Conservation (phyloP, 2,329 filamentous ascomycete genomes). For the Penicillium sp. region DNA sequence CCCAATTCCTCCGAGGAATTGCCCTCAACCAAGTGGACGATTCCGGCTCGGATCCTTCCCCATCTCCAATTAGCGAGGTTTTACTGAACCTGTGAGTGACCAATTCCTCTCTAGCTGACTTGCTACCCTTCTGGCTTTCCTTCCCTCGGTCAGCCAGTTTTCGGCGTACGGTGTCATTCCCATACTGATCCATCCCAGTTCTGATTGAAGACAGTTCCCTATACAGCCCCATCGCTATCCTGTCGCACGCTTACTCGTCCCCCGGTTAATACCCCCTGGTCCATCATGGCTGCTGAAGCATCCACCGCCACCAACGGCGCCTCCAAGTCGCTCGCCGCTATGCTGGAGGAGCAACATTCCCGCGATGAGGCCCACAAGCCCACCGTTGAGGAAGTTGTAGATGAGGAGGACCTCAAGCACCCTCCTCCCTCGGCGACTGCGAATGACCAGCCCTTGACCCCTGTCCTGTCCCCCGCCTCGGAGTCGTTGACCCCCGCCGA, state of each 20-base stretch:
- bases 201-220: constrained; percentile 27
- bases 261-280: constrained; percentile 14
- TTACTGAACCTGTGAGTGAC: constrained; percentile 18
- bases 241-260: constrained; percentile 11
- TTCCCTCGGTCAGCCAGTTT: not conserved
- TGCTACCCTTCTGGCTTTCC: not conserved
- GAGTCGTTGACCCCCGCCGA: constrained; percentile 35
- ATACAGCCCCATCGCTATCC: constrained; percentile 16
- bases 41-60: constrained; percentile 8
- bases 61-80: constrained; percentile 17
- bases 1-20: constrained; percentile 20
- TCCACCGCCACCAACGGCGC: constrained; percentile 40
- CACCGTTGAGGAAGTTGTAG: constrained; percentile 79
- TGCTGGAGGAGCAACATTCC: constrained; percentile 60
- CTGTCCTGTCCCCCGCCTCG: constrained; percentile 26
- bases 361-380: constrained; percentile 62
- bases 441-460: constrained; percentile 41
- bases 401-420: constrained; percentile 74
- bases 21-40: constrained; percentile 16
- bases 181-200: constrained; percentile 26
- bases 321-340: constrained; percentile 57
- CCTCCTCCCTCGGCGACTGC: constrained; percentile 57
- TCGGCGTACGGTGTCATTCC: constrained; percentile 4
- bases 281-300: constrained; percentile 44
- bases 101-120: not conserved